Conservation (phyloP, 257 asterid species). For the Solanum tacnaense region DNA sequence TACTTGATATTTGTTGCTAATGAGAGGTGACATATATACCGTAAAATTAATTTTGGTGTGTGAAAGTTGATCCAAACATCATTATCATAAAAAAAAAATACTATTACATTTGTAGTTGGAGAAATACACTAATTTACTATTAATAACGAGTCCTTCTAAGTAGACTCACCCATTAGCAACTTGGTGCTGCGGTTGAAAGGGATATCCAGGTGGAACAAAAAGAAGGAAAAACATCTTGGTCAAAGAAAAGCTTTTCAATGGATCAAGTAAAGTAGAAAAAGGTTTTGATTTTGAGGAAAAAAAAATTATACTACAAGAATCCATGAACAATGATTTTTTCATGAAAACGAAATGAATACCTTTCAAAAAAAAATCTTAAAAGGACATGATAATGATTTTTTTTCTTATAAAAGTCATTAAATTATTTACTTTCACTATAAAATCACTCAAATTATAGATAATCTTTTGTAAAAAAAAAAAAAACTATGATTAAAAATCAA, state of each 20-base stretch:
- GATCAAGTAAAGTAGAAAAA: not conserved
- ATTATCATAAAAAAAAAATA: not conserved
- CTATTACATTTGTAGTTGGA: not conserved
- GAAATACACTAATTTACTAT: not conserved
- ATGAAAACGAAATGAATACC: not conserved
- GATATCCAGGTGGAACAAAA: not conserved
- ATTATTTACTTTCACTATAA: not conserved
- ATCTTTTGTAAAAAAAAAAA: not conserved
- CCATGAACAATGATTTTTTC: not conserved
- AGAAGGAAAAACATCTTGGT: not conserved
- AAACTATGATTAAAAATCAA: not conserved
- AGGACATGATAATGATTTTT: not conserved
- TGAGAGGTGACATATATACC: not conserved
- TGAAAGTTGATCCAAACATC: not conserved
- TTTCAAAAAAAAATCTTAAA: not conserved
- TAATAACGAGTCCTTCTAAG: not conserved
- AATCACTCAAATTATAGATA: not conserved
- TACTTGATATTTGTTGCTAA: too few species aligned
- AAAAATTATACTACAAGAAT: too few species aligned
- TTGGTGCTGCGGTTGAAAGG: not conserved
- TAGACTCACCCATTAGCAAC: not conserved
- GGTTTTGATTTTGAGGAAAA: not conserved
- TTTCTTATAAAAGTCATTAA: not conserved
- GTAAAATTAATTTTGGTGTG: too few species aligned
- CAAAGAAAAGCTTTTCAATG: not conserved